phyloP scores from a whole-genome alignment of 2,329 filamentous ascomycete genomes.

The Diaporthe eres region DNA sequence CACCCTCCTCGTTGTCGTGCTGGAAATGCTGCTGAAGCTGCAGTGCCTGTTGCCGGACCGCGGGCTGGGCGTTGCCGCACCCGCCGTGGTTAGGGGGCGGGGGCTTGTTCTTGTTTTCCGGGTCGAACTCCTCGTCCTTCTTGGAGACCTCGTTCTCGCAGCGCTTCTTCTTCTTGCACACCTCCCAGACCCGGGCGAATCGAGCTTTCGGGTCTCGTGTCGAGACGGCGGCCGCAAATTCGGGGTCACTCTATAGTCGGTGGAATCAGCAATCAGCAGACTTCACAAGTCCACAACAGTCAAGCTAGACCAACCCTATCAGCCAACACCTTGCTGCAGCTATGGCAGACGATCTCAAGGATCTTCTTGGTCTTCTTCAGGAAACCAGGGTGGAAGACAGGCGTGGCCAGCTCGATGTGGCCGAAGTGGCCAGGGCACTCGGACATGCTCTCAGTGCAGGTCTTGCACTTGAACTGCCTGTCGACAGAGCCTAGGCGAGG shows the following conservation, averaged over 20 bases:
- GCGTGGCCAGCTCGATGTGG: conserved; percentile 96
- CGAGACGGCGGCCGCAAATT: conserved; percentile 85
- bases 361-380: conserved; percentile 99
- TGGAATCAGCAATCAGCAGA: conserved; percentile 65
- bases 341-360: conserved; percentile 98
- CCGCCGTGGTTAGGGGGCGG: conserved; percentile 81
- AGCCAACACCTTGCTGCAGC: conserved; percentile 96
- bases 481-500: conserved; percentile 97
- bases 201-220: conserved; percentile 94
- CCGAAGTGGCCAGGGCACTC: conserved; percentile 99
- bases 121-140: conserved; percentile 78
- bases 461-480: conserved; percentile 94
- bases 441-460: conserved; percentile 94
- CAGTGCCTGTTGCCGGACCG: conserved; percentile 88
- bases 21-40: conserved; percentile 72
- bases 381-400: conserved; percentile 95
- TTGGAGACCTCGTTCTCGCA: conserved; percentile 84
- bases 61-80: conserved; percentile 92
- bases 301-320: conserved; percentile 89
- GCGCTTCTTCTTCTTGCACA: conserved; percentile 88
- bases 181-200: conserved; percentile 91
- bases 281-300: conserved; percentile 61
- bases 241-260: conserved; percentile 80
- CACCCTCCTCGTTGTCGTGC: conserved; percentile 71
- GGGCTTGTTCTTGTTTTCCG: conserved; percentile 67